phyloP scores from a whole-genome alignment of 2,329 filamentous ascomycete species.

The Arthrobotrys sphaeroides region DNA sequence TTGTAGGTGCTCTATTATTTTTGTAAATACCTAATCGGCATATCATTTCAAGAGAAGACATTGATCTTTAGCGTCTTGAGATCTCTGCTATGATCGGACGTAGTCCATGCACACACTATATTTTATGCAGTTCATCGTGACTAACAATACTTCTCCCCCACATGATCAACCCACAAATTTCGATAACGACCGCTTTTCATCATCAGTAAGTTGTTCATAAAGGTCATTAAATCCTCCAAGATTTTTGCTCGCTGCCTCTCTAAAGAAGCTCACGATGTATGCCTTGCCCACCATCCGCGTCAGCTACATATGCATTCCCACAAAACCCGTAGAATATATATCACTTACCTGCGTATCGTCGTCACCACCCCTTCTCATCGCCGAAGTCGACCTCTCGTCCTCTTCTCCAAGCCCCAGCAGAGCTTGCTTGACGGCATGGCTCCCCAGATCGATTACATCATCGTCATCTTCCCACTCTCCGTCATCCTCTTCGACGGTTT shows the following conservation, averaged over 20 bases:
- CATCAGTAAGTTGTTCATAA: slow-evolving; percentile 60
- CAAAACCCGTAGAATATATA: background rate
- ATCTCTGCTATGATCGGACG: background rate
- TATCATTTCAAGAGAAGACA: background rate
- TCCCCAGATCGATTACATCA: slow-evolving; percentile 66
- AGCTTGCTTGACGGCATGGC: slow-evolving; percentile 53
- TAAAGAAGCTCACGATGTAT: slow-evolving; percentile 58
- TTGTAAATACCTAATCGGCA: no score
- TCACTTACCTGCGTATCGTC: slow-evolving; percentile 57
- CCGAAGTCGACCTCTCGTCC: slow-evolving; percentile 54
- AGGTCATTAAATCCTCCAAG: slow-evolving; percentile 61
- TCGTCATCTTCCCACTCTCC: slow-evolving; percentile 91
- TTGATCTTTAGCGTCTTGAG: no score
- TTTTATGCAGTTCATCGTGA: background rate
- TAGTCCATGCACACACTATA: background rate
- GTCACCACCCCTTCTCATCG: slow-evolving; percentile 54
- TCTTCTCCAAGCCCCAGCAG: slow-evolving; percentile 56
- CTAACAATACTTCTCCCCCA: background rate
- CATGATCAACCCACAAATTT: slow-evolving; percentile 32
- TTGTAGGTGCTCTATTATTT: no score
- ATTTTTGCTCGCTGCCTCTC: slow-evolving; percentile 62
- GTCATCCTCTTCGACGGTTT: slow-evolving; percentile 75
- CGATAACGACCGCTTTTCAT: slow-evolving; percentile 65
- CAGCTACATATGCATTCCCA: background rate
- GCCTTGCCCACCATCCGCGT: slow-evolving; percentile 34